Conservation (phyloP, 1,139 yeast genomes). For the Candida sanyaensis region DNA sequence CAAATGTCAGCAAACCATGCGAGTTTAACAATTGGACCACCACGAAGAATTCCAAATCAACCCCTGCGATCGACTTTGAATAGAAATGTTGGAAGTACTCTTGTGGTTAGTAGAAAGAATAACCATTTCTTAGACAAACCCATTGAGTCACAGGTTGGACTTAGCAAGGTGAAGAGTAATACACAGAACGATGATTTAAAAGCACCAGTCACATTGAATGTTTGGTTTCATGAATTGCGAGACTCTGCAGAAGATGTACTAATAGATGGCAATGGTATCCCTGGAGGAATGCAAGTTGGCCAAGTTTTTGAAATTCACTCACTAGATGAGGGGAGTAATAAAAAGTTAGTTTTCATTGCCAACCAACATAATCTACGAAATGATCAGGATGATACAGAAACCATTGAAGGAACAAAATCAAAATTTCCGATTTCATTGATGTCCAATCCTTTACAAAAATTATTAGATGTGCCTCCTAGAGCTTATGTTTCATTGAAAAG, state of each 20-base stretch:
- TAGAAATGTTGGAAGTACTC: slow-evolving; percentile 15
- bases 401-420: slow-evolving; percentile 13
- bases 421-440: slow-evolving; percentile 53
- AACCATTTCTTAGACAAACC: slow-evolving; percentile 12
- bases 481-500: slow-evolving; percentile 56
- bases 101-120: slow-evolving; percentile 15
- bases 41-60: slow-evolving; percentile 12
- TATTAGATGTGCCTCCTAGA: slow-evolving; percentile 69
- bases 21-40: slow-evolving; percentile 21
- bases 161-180: slow-evolving; percentile 4
- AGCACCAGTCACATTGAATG: slow-evolving; percentile 47
- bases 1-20: slow-evolving; percentile 26
- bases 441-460: slow-evolving; percentile 61
- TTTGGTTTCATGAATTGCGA: slow-evolving; percentile 76
- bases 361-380: slow-evolving; percentile 18
- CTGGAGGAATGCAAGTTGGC: slow-evolving; percentile 63
- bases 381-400: slow-evolving; percentile 4
- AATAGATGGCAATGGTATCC: slow-evolving; percentile 57
- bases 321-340: slow-evolving; percentile 10
- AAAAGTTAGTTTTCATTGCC: slow-evolving; percentile 26
- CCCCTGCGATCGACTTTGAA: slow-evolving; percentile 9
- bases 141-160: not conserved
- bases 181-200: slow-evolving; percentile 10
- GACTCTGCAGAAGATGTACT: slow-evolving; percentile 60
- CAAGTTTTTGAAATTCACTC: slow-evolving; percentile 64